phyloP scores from a whole-genome alignment of 2,329 filamentous ascomycete species.

The Clarireedia hainanense region DNA sequence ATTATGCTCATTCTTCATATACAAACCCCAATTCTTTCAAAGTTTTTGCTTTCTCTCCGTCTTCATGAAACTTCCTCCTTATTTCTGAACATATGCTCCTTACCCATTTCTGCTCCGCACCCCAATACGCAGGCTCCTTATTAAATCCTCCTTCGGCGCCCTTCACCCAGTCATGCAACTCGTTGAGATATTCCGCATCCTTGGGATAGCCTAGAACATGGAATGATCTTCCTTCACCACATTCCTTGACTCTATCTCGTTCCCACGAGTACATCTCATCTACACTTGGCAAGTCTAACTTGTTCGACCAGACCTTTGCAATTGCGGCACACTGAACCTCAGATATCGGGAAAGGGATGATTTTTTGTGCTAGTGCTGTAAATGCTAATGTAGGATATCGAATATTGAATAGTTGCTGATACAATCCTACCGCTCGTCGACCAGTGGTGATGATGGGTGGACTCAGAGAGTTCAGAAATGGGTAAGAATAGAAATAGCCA shows the following conservation, averaged over 20 bases:
- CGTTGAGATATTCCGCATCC: conserved; percentile 65
- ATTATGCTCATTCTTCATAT: conserved; percentile 28
- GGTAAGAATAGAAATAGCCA: conserved; percentile 79
- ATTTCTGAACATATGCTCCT: conserved; percentile 60
- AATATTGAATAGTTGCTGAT: conserved; percentile 72
- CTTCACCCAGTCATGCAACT: conserved; percentile 55
- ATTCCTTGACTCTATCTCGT: conserved; percentile 30
- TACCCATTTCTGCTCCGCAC: conserved; percentile 63
- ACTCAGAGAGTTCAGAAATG: conserved; percentile 51
- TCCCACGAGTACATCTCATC: conserved; percentile 67
- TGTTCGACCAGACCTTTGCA: conserved; percentile 68
- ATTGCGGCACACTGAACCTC: conserved; percentile 75
- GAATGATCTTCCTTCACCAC: conserved; percentile 38
- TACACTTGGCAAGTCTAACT: conserved; percentile 53
- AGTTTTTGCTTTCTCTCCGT: conserved; percentile 55
- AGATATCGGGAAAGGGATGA: conserved; percentile 80
- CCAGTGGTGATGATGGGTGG: conserved; percentile 60
- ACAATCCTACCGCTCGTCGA: conserved; percentile 61
- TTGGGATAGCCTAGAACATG: conserved; percentile 45
- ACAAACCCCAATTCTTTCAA: conserved; percentile 66
- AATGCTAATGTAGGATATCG: conserved; percentile 73
- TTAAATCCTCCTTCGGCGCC: conserved; percentile 40
- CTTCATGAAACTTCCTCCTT: conserved; percentile 61
- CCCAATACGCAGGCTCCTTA: conserved; percentile 67
- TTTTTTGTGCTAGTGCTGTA: conserved; percentile 64